Base-by-base conservation (phyloP, 495 filamentous ascomycete species). In the Penicillium diatomitis region DNA sequence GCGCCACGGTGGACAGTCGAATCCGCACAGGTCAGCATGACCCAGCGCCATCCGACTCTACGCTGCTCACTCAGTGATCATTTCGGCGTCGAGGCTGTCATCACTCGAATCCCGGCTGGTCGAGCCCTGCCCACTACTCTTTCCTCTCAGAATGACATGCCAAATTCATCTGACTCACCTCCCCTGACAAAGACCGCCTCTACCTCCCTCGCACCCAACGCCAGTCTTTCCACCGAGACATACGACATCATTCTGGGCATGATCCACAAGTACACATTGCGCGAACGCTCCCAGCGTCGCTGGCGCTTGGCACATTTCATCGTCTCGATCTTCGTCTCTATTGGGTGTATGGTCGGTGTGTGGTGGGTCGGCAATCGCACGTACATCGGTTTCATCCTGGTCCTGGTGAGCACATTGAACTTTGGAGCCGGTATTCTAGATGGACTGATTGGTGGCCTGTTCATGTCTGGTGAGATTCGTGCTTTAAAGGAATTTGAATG, bases 401-500 rank as follows among this genome's bases (percentile, higher is more conserved):
- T 88, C 56, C 65, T 97, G 4, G 58, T 95, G 4, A 85, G 86
- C 64, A 87, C 82, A 7, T 66, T 96, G 10, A 80, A 85, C 9
- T 75, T 96, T 27, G 76, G 73, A 8, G 82, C 81, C 6, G 94
- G 92, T 1, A 75, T 86, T 5, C 51, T 95, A 11, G 86, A 96
- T 66, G 90, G 91, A 0, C 60, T 97, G 32, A 85, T 96, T 61
- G 87, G 88, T 3, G 79, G 89, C 2, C 58, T 97, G 32, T 97
- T 97, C 57, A 82, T 95, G 53, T 81, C 82, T 8, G 80, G 79
- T 54, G 92, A 98, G 69, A 52, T 95, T 50, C 73, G 88, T 50
- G 82, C 87, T 9, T 68, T 98, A n/a, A 85, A 81, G 56, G 92
- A 97, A 69, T 97, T 96, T 68, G 82, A 92, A 58, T 95, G 89